Evolutionary conservation across 2,329 filamentous ascomycete species (phyloP), one percentile per base, ranked within the genome.

Genomic region (Claviceps digitariae): DNA sequence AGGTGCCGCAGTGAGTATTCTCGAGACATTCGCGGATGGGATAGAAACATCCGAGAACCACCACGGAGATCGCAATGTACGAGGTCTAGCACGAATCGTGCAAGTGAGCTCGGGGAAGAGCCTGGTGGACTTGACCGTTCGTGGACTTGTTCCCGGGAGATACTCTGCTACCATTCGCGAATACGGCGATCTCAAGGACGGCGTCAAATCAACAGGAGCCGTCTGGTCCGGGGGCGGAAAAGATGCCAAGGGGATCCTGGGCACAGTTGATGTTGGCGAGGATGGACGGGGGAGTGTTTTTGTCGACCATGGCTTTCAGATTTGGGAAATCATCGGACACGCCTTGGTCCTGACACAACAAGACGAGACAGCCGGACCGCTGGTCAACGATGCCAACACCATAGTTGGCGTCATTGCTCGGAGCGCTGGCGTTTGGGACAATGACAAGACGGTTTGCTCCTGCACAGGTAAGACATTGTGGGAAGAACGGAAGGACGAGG

Each of bases 361-460:
- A 67, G 72, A 80, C 55, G 79, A 83, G 59, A 58, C 55, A 31
- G 48, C 53, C 13, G 74, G 74, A 53, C 75, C 79, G 64, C 71
- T 84, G 60, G 75, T 76, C 61, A 90, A 95, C 60, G 87, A 95
- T 64, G 77, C 83, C 53, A 82, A 94, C 66, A 95, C 90, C 21
- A 74, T 96, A 50, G 87, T 95, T 2, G 93, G 93, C 9, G 90
- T 98, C 51, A 88, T 98, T 70, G 93, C 93, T 49, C 78, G 93
- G 65, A 96, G 90, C 68, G 91, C 93, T 17, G 93, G 93, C n/a
- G 86, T 95, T 57, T 98, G 93, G 93, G 91, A 96, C 68, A 95
- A 98, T 63, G 89, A 96, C 67, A 98, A 97, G 78, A 95, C 87
- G 47, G 91, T 98, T 6, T 98, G 93, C 68, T 95, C 90, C 48